Base-by-base conservation (phyloP, 2,329 filamentous ascomycete species). In the Coniochaeta sp. region DNA sequence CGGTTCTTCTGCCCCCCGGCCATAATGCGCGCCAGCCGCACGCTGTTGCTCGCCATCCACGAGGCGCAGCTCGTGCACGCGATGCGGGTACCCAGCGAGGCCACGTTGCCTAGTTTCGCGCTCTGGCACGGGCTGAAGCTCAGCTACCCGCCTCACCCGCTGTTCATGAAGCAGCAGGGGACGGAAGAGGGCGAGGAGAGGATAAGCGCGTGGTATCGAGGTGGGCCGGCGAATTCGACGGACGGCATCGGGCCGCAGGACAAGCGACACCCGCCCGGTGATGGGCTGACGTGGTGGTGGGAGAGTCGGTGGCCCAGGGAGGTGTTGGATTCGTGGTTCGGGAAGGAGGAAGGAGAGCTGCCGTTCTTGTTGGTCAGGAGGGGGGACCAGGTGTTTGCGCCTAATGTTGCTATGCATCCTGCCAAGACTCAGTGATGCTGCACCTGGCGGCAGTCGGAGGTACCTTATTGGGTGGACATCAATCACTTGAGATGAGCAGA, bases 61-160 rank as follows among this genome's bases (percentile, higher is more conserved):
- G 56, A 63, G 30, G 62, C 61, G 3, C 67, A 70, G 56, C 51
- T 64, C 30, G 54, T 60, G 16, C 50, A 55, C 3, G 66, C 63
- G 16, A 49, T 69, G 33, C 57, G 58, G 18, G 48, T 69, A 1
- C 64, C 67, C 8, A 64, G 62, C 48, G 68, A 71, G 57, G 63
- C 67, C 1, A 67, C 63, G 2, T 58, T 68, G 16, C 63, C 66
- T 8, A 61, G 60, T 26, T 70, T 65, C 50, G 68, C 68, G 9
- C 56, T 69, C 2, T 71, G 66, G 66, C 64, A 67, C 52, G 67
- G 68, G 16, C 60, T 71, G 35, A 71, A 71, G 60, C 53, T 70
- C 30, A 64, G 62, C 54, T 65, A 65, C 52, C 63, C 67, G 18
- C 68, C 68, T 22, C 61, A 67, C 27, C 68, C 68, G 3, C 60